Conservation (phyloP, 352 stramenopile species). For the Phytophthora idaei region DNA sequence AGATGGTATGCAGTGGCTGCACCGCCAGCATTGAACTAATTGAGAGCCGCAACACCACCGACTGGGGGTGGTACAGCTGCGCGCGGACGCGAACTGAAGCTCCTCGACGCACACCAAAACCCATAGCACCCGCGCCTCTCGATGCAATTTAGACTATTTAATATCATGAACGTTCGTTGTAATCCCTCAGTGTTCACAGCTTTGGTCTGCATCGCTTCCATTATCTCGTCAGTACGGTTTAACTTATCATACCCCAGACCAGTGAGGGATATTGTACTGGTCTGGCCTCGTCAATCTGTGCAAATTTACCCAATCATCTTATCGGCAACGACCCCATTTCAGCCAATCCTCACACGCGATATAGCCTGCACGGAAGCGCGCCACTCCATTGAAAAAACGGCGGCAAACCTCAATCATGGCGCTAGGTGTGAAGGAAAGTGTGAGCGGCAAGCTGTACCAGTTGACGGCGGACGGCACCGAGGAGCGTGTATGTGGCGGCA, state of each 20-base stretch:
- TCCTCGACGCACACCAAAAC: constrained; percentile 26
- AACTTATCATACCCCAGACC: too few species aligned
- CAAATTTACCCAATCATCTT: not conserved
- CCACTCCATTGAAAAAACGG: constrained; percentile 18
- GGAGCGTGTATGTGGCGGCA: constrained; percentile 67
- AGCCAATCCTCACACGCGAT: not conserved
- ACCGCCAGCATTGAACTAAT: not conserved
- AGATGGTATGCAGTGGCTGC: constrained; percentile 11
- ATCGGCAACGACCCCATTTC: not conserved
- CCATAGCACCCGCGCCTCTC: constrained; percentile 17
- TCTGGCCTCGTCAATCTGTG: too few species aligned
- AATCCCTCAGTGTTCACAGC: not conserved
- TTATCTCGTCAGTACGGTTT: too few species aligned
- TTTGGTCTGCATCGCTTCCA: too few species aligned
- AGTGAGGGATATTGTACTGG: too few species aligned
- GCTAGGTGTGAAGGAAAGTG: constrained; percentile 75
- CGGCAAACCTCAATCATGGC: constrained; percentile 30
- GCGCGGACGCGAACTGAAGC: constrained; percentile 28
- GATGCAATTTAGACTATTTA: constrained; percentile 36
- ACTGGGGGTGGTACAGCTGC: constrained; percentile 37
- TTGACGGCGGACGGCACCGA: constrained; percentile 58
- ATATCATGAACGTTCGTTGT: constrained; percentile 20
- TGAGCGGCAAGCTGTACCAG: constrained; percentile 62
- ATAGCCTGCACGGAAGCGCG: not conserved
- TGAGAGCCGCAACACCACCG: constrained; percentile 24